Percentiles rank a stretch among this genome's conserved stretches.
These are phyloP conservation scores for Globisporangium abappressorium DNA, from an alignment of 352 stramenopile species.

Conservation along the genomic window DNA sequence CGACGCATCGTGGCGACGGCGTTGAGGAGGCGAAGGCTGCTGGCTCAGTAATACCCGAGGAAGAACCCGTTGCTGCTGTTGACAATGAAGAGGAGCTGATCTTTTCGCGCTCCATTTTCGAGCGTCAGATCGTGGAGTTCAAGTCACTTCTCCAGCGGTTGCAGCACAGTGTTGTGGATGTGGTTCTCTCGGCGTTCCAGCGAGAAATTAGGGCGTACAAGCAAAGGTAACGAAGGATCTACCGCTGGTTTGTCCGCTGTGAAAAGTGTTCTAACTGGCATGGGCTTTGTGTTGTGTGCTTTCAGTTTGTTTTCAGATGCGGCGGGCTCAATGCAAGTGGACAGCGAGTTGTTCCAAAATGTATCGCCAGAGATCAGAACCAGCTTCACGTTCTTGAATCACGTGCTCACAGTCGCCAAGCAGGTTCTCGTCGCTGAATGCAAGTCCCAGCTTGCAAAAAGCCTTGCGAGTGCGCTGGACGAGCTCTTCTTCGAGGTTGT, in stretches of 20 bases:
- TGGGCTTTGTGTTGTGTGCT: neutral
- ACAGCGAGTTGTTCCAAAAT: neutral
- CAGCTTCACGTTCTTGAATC: constrained; percentile 28
- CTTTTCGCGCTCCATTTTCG: constrained; percentile 75
- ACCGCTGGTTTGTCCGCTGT: constrained; percentile 21
- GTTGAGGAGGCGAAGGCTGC: neutral
- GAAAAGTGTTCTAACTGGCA: neutral
- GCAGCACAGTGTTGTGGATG: constrained; percentile 26
- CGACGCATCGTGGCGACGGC: neutral
- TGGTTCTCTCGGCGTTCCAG: constrained; percentile 22
- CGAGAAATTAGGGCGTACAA: constrained; percentile 28
- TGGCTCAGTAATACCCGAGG: neutral
- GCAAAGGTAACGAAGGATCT: constrained; percentile 25
- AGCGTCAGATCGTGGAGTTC: constrained; percentile 51
- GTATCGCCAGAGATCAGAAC: constrained; percentile 39
- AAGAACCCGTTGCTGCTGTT: neutral
- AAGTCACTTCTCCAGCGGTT: constrained; percentile 31
- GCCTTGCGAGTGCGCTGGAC: constrained; percentile 36
- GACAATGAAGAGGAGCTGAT: constrained; percentile 51
- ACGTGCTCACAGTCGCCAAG: constrained; percentile 24
- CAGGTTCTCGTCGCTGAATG: constrained; percentile 28
- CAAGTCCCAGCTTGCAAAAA: constrained; percentile 30
- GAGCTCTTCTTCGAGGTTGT: constrained; percentile 25
- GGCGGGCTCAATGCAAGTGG: neutral
- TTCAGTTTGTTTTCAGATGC: constrained; percentile 7